These are phyloP conservation scores for Mycosarcoma mackinlayi DNA, from an alignment of 1,284 basidiomycete genomes.

Conservation along the genomic window DNA sequence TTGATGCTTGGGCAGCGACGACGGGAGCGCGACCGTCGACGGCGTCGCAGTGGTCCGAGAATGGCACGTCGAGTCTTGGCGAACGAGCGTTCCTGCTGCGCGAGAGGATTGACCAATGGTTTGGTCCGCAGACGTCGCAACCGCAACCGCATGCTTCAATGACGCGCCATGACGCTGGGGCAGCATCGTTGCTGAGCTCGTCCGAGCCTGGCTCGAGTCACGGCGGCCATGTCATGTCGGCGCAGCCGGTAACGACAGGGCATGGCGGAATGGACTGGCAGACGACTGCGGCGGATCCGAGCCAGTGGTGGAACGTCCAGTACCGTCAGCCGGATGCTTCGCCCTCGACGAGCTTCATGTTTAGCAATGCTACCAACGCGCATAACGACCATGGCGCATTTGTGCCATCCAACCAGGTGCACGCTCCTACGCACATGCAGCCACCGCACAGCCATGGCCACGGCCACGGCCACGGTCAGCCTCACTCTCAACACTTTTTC, in stretches of 20 bases:
- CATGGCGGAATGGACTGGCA: slow-evolving; percentile 33
- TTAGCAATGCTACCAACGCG: slow-evolving; percentile 9
- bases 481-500: slow-evolving; percentile 33
- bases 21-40: slow-evolving; percentile 29
- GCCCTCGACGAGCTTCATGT: slow-evolving; percentile 29
- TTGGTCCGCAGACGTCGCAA: slow-evolving; percentile 29
- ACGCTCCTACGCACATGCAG: slow-evolving; percentile 18
- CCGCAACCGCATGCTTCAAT: slow-evolving; percentile 5
- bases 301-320: slow-evolving; percentile 44
- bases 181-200: slow-evolving; percentile 22
- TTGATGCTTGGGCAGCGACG: slow-evolving; percentile 35
- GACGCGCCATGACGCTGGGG: slow-evolving; percentile 9
- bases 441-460: slow-evolving; percentile 7
- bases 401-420: neutral
- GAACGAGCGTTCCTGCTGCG: slow-evolving; percentile 37
- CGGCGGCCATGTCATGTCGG: slow-evolving; percentile 2
- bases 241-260: slow-evolving; percentile 9
- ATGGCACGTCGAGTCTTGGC: slow-evolving; percentile 27
- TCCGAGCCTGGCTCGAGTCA: slow-evolving; percentile 33
- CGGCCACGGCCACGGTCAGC: slow-evolving; percentile 11
- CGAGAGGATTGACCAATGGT: slow-evolving; percentile 43
- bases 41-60: slow-evolving; percentile 45
- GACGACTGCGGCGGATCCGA: slow-evolving; percentile 17
- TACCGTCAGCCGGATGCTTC: slow-evolving; percentile 33
- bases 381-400: slow-evolving; percentile 14